These are phyloP conservation scores for Leishmania braziliensis DNA, from an alignment of 208 protist genomes.

Conservation along the genomic window DNA sequence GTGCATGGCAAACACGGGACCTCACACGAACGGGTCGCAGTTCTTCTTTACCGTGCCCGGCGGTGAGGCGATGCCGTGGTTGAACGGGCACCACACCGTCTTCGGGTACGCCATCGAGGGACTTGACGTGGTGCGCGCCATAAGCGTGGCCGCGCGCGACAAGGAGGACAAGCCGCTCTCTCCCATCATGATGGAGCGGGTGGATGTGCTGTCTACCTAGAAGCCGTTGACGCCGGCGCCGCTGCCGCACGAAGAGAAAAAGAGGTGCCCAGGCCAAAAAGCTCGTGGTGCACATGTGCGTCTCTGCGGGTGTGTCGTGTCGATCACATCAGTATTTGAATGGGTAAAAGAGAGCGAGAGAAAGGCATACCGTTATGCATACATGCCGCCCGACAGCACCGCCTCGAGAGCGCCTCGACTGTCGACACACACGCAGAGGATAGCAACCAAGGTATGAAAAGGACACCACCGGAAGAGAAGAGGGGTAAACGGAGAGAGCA, in stretches of 20 bases:
- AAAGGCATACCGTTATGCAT: not conserved
- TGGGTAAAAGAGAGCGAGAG: not conserved
- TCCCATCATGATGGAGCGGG: conserved; percentile 62
- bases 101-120: conserved; percentile 92
- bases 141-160: conserved; percentile 44
- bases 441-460: not conserved
- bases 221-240: not conserved
- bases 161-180: conserved; percentile 55
- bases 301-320: not conserved
- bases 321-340: not conserved
- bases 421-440: not conserved
- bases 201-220: conserved; percentile 37
- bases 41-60: conserved; percentile 88
- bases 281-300: not conserved
- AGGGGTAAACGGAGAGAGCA: not conserved
- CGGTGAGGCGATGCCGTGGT: conserved; percentile 53
- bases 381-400: not conserved
- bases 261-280: not conserved
- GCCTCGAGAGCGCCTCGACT: not conserved
- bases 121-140: conserved; percentile 52
- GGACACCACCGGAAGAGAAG: not conserved
- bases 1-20: conserved; percentile 86
- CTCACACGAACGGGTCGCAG: conserved; percentile 90
- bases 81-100: conserved; percentile 95
- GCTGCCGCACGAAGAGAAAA: conserved; percentile 7